Conservation (phyloP, 768 basidiomycete genomes). For the Pleurotus eryngii region DNA sequence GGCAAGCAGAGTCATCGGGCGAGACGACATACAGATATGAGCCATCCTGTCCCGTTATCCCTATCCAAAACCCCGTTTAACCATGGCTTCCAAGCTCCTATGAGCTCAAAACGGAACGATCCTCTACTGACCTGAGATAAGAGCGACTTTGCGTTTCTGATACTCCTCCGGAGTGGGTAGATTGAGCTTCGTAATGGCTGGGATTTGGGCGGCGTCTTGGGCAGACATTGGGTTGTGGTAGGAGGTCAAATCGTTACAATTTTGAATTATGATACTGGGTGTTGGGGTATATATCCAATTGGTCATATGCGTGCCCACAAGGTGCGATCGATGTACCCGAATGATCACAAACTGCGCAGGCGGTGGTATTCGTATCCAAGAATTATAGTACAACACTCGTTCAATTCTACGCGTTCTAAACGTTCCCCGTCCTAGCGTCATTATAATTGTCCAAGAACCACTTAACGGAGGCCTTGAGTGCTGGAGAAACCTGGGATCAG, state of each 20-base stretch:
- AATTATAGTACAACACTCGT: no score
- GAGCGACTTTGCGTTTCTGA: slow-evolving; percentile 86
- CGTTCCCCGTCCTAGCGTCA: slow-evolving; percentile 55
- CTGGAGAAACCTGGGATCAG: slow-evolving; percentile 28
- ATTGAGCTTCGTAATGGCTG: slow-evolving; percentile 48
- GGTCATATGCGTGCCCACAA: no score
- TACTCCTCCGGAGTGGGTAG: slow-evolving; percentile 80
- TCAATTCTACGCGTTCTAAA: background rate
- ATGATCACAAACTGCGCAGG: no score
- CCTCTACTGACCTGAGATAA: slow-evolving; percentile 72
- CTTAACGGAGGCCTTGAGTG: slow-evolving; percentile 71
- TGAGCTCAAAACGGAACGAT: background rate
- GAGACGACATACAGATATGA: slow-evolving; percentile 74
- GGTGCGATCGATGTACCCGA: no score
- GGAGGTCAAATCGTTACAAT: no score
- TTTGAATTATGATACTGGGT: no score
- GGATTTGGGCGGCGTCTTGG: slow-evolving; percentile 26
- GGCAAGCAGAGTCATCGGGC: no score
- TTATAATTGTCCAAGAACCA: slow-evolving; percentile 89
- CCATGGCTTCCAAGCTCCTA: slow-evolving; percentile 7
- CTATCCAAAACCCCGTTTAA: slow-evolving; percentile 33
- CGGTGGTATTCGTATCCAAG: no score
- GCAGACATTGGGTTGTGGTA: slow-evolving; percentile 36
- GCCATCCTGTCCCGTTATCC: slow-evolving; percentile 95
- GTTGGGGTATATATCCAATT: no score